Conservation (phyloP, 1,284 basidiomycete genomes). For the Sphaerobolus stellatus region DNA sequence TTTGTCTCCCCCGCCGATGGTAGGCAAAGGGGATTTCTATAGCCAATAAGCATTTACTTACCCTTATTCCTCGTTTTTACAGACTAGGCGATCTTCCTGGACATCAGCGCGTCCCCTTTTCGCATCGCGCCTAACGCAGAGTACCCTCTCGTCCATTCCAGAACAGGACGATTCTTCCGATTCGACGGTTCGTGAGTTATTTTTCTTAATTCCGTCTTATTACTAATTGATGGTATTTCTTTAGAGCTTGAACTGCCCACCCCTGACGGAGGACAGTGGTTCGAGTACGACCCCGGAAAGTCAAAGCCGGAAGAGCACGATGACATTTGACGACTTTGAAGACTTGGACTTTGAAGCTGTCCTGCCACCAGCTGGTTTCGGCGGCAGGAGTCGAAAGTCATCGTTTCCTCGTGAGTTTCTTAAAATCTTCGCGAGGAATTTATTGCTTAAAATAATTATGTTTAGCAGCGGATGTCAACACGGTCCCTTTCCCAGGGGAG, state of each 20-base stretch:
- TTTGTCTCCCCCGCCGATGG: not conserved
- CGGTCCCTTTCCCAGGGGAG: not conserved
- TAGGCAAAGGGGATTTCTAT: not conserved
- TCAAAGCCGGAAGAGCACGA: not conserved
- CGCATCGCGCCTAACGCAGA: not conserved
- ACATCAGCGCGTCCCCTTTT: not conserved
- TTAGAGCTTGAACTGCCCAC: not conserved
- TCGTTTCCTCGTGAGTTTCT: not conserved
- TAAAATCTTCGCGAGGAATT: not conserved
- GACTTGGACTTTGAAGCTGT: not conserved
- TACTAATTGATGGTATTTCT: not conserved
- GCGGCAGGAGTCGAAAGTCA: not conserved
- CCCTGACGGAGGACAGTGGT: not conserved
- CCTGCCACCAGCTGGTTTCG: not conserved
- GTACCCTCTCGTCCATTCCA: not conserved
- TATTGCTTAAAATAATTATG: not conserved
- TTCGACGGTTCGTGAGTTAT: constrained; percentile 2
- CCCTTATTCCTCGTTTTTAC: not conserved
- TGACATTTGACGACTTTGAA: not conserved
- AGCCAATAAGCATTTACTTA: not conserved
- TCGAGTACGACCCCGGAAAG: not conserved
- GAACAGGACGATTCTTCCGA: constrained; percentile 1
- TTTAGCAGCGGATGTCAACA: not conserved
- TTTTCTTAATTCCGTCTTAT: not conserved
- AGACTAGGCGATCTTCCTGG: not conserved